A percentile compares a stretch with the other conserved stretches of the same genome.
Conservation (phyloP, 352 stramenopile species). For the Pythium aristosporum region DNA sequence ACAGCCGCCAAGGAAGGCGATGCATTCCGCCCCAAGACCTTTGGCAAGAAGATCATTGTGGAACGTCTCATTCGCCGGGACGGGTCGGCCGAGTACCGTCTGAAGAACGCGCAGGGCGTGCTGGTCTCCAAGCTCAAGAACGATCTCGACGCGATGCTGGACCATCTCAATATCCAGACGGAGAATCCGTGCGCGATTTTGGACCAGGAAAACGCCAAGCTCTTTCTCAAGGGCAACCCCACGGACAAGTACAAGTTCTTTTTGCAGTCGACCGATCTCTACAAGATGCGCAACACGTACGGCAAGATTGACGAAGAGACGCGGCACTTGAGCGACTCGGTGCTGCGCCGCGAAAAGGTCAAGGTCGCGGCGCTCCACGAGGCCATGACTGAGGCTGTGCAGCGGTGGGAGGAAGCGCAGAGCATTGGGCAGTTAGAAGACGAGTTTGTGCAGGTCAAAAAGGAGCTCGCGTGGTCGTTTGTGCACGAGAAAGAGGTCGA, state of each 20-base stretch:
- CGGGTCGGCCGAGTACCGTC: constrained; percentile 70
- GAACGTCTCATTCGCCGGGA: constrained; percentile 89
- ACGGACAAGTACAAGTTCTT: constrained; percentile 98
- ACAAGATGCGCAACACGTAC: constrained; percentile 88
- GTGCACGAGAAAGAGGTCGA: constrained; percentile 63
- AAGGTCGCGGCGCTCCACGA: constrained; percentile 61
- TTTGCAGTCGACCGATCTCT: constrained; percentile 94
- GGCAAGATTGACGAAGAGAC: constrained; percentile 86
- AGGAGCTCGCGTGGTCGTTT: constrained; percentile 82
- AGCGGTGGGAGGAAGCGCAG: constrained; percentile 76
- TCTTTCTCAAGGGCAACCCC: constrained; percentile 95
- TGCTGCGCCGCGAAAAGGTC: constrained; percentile 58
- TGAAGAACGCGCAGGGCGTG: constrained; percentile 58
- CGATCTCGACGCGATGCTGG: constrained; percentile 93
- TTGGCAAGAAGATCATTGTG: constrained; percentile 93
- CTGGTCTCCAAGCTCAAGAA: constrained; percentile 87
- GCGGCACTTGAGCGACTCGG: constrained; percentile 54
- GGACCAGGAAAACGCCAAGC: constrained; percentile 98
- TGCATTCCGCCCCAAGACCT: constrained; percentile 89
- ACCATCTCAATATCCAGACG: constrained; percentile 93
- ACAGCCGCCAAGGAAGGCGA: constrained; percentile 69
- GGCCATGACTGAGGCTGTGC: constrained; percentile 60
- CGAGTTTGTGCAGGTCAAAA: constrained; percentile 74
- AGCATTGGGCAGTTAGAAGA: constrained; percentile 75
- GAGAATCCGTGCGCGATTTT: constrained; percentile 97